Evolutionary conservation across 352 stramenopile genomes (phyloP).

Genomic region (Phytophthora pini): DNA sequence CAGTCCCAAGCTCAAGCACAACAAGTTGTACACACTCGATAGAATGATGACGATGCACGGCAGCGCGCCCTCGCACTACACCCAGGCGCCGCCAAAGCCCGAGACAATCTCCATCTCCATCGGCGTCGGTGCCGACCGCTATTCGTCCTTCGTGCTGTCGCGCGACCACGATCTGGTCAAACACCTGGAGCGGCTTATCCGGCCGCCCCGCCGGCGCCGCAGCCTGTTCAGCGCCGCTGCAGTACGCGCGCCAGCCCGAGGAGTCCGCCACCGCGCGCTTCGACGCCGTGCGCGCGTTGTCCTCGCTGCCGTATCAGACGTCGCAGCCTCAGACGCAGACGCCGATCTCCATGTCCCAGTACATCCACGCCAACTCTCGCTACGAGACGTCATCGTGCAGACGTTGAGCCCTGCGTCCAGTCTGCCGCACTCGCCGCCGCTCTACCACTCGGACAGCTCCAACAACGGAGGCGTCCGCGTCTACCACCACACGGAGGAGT

Average conservation of each 20-base stretch:
- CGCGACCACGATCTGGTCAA: constrained; percentile 56
- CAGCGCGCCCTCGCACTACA: constrained; percentile 22
- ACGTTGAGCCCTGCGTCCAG: neutral
- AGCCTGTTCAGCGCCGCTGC: constrained; percentile 20
- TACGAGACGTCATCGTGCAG: constrained; percentile 29
- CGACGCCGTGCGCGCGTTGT: constrained; percentile 31
- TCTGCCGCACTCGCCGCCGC: constrained; percentile 24
- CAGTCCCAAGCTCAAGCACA: too few relatives aligned
- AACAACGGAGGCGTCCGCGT: constrained; percentile 23
- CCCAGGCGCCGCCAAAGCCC: neutral
- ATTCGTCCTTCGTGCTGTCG: constrained; percentile 59
- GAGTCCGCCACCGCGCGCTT: constrained; percentile 21
- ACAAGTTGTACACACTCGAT: neutral
- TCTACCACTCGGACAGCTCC: constrained; percentile 44
- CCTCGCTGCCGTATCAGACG: constrained; percentile 28
- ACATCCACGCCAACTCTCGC: constrained; percentile 36
- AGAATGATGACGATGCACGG: constrained; percentile 39
- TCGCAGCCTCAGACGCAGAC: constrained; percentile 13
- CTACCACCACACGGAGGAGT: constrained; percentile 24
- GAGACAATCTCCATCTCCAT: constrained; percentile 68
- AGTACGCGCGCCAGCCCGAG: constrained; percentile 13
- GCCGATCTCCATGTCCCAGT: constrained; percentile 31
- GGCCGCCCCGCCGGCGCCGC: neutral
- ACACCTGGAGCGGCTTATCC: constrained; percentile 56
- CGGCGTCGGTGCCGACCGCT: constrained; percentile 39